A percentile compares a stretch with the other conserved stretches of the same genome.
These are phyloP conservation scores for Rhinocladiella mackenziei DNA, from an alignment of 2,329 filamentous ascomycete genomes.

Conservation along the genomic window DNA sequence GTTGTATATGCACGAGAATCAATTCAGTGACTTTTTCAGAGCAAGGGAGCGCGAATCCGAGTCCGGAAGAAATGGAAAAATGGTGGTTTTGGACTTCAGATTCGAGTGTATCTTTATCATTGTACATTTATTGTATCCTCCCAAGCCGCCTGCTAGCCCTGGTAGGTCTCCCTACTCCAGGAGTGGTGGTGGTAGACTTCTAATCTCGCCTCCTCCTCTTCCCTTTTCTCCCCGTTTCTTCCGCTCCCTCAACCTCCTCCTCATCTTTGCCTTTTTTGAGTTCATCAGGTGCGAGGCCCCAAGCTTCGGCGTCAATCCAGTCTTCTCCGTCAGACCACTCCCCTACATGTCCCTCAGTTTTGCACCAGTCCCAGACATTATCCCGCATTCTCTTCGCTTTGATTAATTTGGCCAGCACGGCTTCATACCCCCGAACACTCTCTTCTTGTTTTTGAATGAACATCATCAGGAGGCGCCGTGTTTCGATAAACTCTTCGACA, in stretches of 20 bases:
- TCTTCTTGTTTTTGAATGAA: constrained; percentile 66
- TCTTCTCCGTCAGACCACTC: constrained; percentile 67
- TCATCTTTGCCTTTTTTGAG: constrained; percentile 59
- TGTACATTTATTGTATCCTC: too few species aligned
- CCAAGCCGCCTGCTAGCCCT: too few species aligned
- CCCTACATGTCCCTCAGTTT: constrained; percentile 60
- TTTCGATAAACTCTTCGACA: constrained; percentile 58
- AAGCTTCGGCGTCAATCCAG: constrained; percentile 62
- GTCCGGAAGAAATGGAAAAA: too few species aligned
- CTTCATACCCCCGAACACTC: constrained; percentile 54
- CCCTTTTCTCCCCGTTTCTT: constrained; percentile 27
- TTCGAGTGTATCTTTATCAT: too few species aligned
- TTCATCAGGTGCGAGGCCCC: constrained; percentile 52
- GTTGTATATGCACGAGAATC: too few species aligned
- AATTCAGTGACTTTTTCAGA: too few species aligned
- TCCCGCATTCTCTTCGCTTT: constrained; percentile 58
- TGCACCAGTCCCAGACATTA: constrained; percentile 57
- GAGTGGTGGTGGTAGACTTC: constrained; percentile 9
- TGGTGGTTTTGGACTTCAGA: too few species aligned
- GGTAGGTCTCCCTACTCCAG: too few species aligned
- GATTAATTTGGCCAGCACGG: constrained; percentile 54
- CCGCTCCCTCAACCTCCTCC: constrained; percentile 49
- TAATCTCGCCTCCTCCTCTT: constrained; percentile 26
- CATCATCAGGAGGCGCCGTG: constrained; percentile 55
- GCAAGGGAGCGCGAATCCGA: too few species aligned